phyloP scores from a whole-genome alignment of 345 rosid species.

The Eucalyptus grandis region DNA sequence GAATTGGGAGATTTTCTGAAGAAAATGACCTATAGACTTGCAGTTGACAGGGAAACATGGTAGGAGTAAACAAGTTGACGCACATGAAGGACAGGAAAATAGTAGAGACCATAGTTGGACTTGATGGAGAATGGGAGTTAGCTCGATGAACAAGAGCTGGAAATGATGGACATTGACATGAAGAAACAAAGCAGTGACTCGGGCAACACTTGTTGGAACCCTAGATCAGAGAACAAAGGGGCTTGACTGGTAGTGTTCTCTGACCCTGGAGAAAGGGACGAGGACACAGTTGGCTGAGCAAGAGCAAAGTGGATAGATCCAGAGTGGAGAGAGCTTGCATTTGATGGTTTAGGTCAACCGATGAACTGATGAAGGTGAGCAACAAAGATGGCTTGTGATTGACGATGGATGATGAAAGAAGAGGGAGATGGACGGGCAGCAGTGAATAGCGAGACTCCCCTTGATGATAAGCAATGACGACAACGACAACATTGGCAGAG shows the following conservation, averaged over 20 bases:
- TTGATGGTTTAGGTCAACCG: not conserved
- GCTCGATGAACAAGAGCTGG: not conserved
- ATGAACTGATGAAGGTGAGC: not conserved
- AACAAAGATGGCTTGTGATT: not conserved
- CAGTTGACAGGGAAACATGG: not conserved
- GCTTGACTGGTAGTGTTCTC: not conserved
- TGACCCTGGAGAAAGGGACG: not conserved
- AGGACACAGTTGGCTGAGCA: not conserved
- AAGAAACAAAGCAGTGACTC: not conserved
- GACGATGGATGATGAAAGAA: not conserved
- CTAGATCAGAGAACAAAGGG: not conserved
- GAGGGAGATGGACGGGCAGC: not conserved
- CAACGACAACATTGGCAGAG: not conserved
- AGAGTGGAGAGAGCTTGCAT: not conserved
- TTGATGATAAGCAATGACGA: not conserved
- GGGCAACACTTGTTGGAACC: not conserved
- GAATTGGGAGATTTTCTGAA: not conserved
- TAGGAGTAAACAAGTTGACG: not conserved
- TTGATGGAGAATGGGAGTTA: not conserved
- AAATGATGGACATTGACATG: not conserved
- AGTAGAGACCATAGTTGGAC: not conserved
- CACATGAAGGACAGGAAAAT: not conserved
- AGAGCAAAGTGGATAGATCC: not conserved
- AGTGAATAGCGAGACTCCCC: not conserved
- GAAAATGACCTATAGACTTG: not conserved